Evolutionary conservation across 192 early-diverging fungal genomes (phyloP), one percentile per base, ranked within the genome.

Genomic region (Radiomyces spectabilis): DNA sequence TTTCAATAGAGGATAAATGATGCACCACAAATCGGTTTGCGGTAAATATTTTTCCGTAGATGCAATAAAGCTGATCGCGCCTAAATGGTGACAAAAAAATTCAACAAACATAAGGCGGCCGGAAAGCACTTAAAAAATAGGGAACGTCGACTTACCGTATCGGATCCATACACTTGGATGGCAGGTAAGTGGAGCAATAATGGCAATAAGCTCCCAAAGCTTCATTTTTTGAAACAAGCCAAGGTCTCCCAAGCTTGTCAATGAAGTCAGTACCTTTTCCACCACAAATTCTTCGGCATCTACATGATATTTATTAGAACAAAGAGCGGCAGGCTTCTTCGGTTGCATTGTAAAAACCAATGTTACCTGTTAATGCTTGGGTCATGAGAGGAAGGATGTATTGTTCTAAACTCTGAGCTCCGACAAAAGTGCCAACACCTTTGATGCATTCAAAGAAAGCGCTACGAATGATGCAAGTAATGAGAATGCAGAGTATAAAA

Each of bases 391-490:
- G 95, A 35, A 98, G 66, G 46, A 98, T 87, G 54, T 95, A 98
- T 59, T 94, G 87, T 62, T 92, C 89, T 19, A 97, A 71, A 55
- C 89, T 89, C 13, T 82, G 80, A 2, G 81, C 76, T 6, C 95
- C 94, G 15, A 95, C 84, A 66, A 91, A 90, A 1, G 83, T 89
- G 1, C 88, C 91, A 1, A 95, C 85, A 0, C 93, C 93, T 49
- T 91, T 85, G 19, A 95, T 86, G 38, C 88, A 88, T 51, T 98
- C 94, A 44, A 92, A 95, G 55, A 98, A 98, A 3, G 94, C 88
- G 27, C 93, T 89, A 41, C 22, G n/a, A n/a, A n/a, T n/a, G n/a
- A 22, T 34, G 12, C n/a, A 46, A n/a, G 22, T 13, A 33, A 41
- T 19, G 24, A 50, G 19, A 26, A 22, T 21, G 9, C 18, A 19